Conservation (phyloP, 441 rosid species). For the Syzygium syzygioides region DNA sequence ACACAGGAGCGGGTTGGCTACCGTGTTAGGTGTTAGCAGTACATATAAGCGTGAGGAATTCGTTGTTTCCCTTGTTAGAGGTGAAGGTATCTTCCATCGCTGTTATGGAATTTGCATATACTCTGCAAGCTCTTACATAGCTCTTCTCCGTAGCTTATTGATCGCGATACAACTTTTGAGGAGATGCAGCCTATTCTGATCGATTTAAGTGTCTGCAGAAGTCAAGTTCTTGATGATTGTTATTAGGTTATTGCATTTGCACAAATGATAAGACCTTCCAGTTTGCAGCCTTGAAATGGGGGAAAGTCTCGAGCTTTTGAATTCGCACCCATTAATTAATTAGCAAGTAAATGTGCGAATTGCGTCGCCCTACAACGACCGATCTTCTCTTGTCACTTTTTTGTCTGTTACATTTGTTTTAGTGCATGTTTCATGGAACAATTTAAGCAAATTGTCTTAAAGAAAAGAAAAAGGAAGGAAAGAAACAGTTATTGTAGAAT, state of each 20-base stretch:
- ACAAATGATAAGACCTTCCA: neutral
- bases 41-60: conserved; percentile 18
- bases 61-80: conserved; percentile 8
- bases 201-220: neutral
- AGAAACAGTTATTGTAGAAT: neutral
- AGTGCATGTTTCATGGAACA: neutral
- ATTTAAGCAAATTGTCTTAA: neutral
- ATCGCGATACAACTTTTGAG: conserved; percentile 26
- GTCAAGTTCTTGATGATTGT: neutral
- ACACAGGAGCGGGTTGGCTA: too few species aligned
- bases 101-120: conserved; percentile 2
- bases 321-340: neutral
- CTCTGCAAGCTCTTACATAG: conserved; percentile 12
- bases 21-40: neutral
- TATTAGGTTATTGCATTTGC: neutral
- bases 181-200: conserved; percentile 36
- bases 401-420: neutral
- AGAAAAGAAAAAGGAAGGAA: neutral
- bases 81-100: neutral
- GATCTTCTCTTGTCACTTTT: neutral
- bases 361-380: neutral
- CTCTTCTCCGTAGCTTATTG: conserved; percentile 23
- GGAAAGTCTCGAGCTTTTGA: neutral
- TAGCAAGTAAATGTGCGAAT: neutral
- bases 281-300: neutral